These are phyloP conservation scores for Oxyria digyna DNA, from an alignment of 148 eudicot species.

Conservation along the genomic window DNA sequence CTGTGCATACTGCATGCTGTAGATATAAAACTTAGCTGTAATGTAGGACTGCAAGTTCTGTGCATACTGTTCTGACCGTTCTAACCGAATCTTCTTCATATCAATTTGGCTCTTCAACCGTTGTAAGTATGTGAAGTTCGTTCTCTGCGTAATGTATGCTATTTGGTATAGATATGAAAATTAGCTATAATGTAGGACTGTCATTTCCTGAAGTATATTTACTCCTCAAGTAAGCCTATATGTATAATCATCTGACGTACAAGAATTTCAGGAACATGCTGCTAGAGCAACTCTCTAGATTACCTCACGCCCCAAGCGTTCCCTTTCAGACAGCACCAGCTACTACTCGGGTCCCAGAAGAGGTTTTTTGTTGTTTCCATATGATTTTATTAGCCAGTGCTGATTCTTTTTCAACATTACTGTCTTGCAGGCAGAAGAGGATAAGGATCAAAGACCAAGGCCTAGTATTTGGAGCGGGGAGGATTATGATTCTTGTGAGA, in stretches of 20 bases:
- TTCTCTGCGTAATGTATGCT: background rate
- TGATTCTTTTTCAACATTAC: background rate
- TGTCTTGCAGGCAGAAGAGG: conserved; percentile 40
- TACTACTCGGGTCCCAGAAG: conserved; percentile 46
- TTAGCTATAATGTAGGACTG: background rate
- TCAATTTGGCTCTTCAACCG: background rate
- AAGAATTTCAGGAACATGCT: conserved; percentile 46
- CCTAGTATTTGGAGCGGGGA: conserved; percentile 71
- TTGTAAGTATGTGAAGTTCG: conserved; percentile 6
- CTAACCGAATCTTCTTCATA: background rate
- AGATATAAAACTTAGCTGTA: background rate
- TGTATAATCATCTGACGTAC: background rate
- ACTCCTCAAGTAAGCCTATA: background rate
- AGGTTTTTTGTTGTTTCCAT: conserved; percentile 20
- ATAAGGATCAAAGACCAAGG: conserved; percentile 43
- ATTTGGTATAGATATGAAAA: background rate
- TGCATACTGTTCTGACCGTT: too few relatives aligned
- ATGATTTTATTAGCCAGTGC: background rate
- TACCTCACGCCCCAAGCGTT: conserved; percentile 69
- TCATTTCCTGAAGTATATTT: background rate
- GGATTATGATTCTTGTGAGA: conserved; percentile 47
- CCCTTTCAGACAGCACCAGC: conserved; percentile 61
- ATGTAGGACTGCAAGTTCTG: too few relatives aligned
- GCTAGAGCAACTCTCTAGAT: conserved; percentile 64
- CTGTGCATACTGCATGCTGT: background rate